Percentiles rank a stretch among this genome's conserved stretches.
phyloP scores from a whole-genome alignment of 2,329 filamentous ascomycete genomes.

The Fusarium secorum region DNA sequence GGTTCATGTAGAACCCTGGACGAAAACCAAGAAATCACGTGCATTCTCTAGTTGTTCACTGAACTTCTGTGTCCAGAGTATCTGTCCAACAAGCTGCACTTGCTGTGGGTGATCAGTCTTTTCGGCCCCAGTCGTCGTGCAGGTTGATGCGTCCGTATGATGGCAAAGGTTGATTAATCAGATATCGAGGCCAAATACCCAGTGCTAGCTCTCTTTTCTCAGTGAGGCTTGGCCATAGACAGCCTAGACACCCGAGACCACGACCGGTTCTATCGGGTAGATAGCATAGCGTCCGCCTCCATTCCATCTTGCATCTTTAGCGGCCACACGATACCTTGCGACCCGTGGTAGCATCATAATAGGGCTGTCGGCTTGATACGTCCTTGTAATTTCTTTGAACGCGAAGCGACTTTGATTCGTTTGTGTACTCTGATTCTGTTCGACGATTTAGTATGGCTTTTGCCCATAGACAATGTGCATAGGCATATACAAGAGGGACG shows the following conservation, averaged over 20 bases:
- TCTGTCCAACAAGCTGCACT: neutral
- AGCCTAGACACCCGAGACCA: neutral
- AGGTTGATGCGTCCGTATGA: neutral
- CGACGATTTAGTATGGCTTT: conserved; percentile 49
- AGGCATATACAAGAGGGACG: conserved; percentile 61
- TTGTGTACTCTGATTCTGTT: neutral
- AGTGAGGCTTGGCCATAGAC: neutral
- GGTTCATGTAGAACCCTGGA: neutral
- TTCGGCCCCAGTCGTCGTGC: neutral
- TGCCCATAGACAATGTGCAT: conserved; percentile 64
- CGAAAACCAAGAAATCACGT: neutral
- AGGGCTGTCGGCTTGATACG: neutral
- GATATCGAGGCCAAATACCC: neutral
- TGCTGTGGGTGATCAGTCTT: neutral
- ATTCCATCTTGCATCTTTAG: conserved; percentile 8
- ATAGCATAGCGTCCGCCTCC: conserved; percentile 1
- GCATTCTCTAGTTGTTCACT: neutral
- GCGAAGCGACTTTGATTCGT: neutral
- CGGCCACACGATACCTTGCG: neutral
- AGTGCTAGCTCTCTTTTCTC: neutral
- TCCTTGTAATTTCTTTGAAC: neutral
- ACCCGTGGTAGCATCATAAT: neutral
- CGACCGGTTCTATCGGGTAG: neutral
- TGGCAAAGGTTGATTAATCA: neutral
- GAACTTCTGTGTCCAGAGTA: neutral